These are phyloP conservation scores for Aspergillus indologenus DNA, from an alignment of 495 filamentous ascomycete genomes.

Conservation along the genomic window DNA sequence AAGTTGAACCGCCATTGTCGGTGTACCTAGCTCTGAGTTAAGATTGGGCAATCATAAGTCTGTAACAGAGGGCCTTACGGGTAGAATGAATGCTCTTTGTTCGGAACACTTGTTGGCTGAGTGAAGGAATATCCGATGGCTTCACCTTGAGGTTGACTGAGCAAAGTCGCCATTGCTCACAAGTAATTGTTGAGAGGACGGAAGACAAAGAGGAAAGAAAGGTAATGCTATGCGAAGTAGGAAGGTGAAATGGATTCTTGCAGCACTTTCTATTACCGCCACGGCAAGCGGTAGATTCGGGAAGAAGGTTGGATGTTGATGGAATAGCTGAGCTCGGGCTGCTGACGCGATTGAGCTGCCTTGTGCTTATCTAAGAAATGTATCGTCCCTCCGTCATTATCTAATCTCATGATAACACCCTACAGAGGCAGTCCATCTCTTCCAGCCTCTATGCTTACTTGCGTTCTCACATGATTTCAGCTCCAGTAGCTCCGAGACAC, in stretches of 20 bases:
- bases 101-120: slow-evolving; percentile 45
- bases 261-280: no score
- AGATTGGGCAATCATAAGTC: slow-evolving; percentile 5
- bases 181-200: slow-evolving; percentile 3
- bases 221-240: neutral
- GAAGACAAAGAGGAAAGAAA: slow-evolving; percentile 1
- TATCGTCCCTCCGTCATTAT: slow-evolving; percentile 7
- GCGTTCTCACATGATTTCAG: neutral
- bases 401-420: neutral
- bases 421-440: neutral
- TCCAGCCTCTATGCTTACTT: neutral
- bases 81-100: slow-evolving; percentile 82
- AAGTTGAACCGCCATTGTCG: slow-evolving; percentile 94
- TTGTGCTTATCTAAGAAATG: slow-evolving; percentile 38
- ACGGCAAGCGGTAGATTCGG: neutral
- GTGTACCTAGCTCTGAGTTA: slow-evolving; percentile 65
- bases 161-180: slow-evolving; percentile 45
- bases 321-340: neutral
- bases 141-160: slow-evolving; percentile 39
- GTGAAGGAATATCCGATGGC: slow-evolving; percentile 61
- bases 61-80: slow-evolving; percentile 59
- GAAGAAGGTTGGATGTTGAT: slow-evolving; percentile 1
- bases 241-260: neutral
- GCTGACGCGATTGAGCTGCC: slow-evolving; percentile 46
- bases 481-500: no score